A percentile compares a stretch with the other conserved stretches of the same genome.
These are phyloP conservation scores for Rhodotorula sp. DNA, from an alignment of 1,284 basidiomycete species.

Conservation along the genomic window DNA sequence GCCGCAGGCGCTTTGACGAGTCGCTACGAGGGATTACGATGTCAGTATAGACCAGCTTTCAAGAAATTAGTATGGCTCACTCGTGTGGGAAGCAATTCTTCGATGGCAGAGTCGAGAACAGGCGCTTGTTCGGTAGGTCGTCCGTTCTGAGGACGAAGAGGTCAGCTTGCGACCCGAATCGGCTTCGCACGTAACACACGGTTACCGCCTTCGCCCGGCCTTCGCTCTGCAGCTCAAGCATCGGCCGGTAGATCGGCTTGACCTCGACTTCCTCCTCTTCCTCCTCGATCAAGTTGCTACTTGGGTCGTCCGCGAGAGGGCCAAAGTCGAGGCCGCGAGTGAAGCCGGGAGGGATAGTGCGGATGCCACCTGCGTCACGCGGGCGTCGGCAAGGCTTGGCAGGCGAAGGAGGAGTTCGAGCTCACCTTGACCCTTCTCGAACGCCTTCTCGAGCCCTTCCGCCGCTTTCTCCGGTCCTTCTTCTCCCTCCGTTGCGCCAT, in stretches of 20 bases:
- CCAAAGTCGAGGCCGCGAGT: constrained; percentile 63
- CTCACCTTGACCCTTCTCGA: constrained; percentile 36
- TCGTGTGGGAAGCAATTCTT: constrained; percentile 33
- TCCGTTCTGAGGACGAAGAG: neutral
- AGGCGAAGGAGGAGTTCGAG: neutral
- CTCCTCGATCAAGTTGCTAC: constrained; percentile 49
- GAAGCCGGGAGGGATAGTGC: constrained; percentile 53
- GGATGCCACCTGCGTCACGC: constrained; percentile 44
- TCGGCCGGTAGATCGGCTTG: constrained; percentile 42
- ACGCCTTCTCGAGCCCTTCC: constrained; percentile 39
- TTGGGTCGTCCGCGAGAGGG: constrained; percentile 53
- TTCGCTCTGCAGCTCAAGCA: constrained; percentile 34
- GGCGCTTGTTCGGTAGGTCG: neutral
- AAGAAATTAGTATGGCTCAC: neutral
- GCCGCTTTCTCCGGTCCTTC: constrained; percentile 55
- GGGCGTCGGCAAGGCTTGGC: constrained; percentile 39
- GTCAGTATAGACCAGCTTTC: neutral
- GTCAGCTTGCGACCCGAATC: neutral
- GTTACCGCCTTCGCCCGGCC: neutral
- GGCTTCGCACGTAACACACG: neutral
- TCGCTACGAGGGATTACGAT: neutral
- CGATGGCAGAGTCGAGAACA: constrained; percentile 33
- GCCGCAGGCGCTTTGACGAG: constrained; percentile 31
- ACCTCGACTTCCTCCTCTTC: constrained; percentile 44
- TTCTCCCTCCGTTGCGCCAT: constrained; percentile 10